Evolutionary conservation across 2,329 filamentous ascomycete genomes (phyloP).

Genomic region (Neofusicoccum ribis): DNA sequence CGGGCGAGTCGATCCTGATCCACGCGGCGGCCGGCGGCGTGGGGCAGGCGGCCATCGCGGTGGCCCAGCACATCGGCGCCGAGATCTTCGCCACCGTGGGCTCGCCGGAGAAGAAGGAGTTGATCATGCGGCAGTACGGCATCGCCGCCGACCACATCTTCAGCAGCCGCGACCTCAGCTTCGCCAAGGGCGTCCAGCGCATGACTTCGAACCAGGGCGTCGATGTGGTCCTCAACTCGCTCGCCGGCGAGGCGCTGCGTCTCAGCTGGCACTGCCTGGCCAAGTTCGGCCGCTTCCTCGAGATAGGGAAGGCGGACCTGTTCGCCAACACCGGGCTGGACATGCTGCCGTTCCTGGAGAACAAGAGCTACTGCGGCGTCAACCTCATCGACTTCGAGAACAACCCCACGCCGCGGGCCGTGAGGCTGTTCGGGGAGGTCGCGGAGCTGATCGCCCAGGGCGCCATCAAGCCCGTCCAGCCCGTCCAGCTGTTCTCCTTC

Average conservation of each 20-base stretch:
- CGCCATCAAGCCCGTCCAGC: no score
- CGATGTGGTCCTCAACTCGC: slow-evolving; percentile 38
- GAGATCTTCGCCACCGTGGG: slow-evolving; percentile 34
- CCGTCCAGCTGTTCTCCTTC: no score
- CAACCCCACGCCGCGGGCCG: no score
- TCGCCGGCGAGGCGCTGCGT: slow-evolving; percentile 29
- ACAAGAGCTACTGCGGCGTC: no score
- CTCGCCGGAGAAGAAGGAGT: slow-evolving; percentile 27
- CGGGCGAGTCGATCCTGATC: slow-evolving; percentile 31
- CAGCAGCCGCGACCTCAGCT: slow-evolving; percentile 29
- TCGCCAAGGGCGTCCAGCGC: slow-evolving; percentile 27
- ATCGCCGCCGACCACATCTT: slow-evolving; percentile 36
- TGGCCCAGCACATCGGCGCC: slow-evolving; percentile 28
- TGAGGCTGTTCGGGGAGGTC: no score
- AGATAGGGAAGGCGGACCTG: not conserved
- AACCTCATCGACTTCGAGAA: no score
- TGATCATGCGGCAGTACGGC: slow-evolving; percentile 27
- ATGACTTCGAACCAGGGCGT: slow-evolving; percentile 32
- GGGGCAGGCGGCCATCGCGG: slow-evolving; percentile 32
- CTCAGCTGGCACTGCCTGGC: slow-evolving; percentile 31
- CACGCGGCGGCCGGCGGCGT: slow-evolving; percentile 33
- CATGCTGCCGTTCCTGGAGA: no score
- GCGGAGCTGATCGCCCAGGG: no score
- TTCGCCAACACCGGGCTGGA: no score
- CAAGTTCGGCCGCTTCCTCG: slow-evolving; percentile 32